Evolutionary conservation across 805 yeast genomes (phyloP), one percentile per base, ranked within the genome.

Genomic region (Pichia gijzeniarum): DNA sequence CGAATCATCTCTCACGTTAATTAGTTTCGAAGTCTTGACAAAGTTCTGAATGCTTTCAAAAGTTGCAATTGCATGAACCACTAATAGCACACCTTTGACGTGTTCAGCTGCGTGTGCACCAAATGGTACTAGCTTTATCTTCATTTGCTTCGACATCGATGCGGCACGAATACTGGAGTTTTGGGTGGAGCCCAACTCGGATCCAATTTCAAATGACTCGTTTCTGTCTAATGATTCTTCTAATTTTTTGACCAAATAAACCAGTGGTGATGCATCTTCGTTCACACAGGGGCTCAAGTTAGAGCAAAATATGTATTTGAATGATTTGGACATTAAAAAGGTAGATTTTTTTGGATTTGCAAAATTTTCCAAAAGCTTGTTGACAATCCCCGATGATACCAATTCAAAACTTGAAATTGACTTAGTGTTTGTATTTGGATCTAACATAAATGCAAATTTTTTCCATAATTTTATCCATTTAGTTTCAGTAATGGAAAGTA

Each of bases 161-260:
- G 79, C 69, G 2, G 85, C 74, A 22, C 77, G 75, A 1, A 58
- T 48, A 22, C 44, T 52, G 4, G 56, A 36, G n/a, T 41, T 45
- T 5, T 56, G 49, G 5, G 50, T 48, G 4, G 50, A 46, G 13
- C 74, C 85, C 56, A 77, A 64, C 0, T 76, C 69, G 1, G 74
- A n/a, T n/a, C n/a, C 60, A 16, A 88, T 77, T 35, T 79, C 83
- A 59, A 88, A 85, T 0, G 82, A 68, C 59, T 89, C 96, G 0
- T 79, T 70, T 53, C 95, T 72, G 1, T 86, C 78, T 19, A 88
- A 62, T 0, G 86, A 78, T 45, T 85, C 89, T 49, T 87, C 93
- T 16, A 88, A 64, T 49, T 80, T 77, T 4, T 64, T 62, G 1
- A 86, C 73, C 19, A 86, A 63, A 3, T 68, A 55, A 5, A 64